Conservation (phyloP, 192 early-diverging fungal genomes). For the Entomortierella lignicola region DNA sequence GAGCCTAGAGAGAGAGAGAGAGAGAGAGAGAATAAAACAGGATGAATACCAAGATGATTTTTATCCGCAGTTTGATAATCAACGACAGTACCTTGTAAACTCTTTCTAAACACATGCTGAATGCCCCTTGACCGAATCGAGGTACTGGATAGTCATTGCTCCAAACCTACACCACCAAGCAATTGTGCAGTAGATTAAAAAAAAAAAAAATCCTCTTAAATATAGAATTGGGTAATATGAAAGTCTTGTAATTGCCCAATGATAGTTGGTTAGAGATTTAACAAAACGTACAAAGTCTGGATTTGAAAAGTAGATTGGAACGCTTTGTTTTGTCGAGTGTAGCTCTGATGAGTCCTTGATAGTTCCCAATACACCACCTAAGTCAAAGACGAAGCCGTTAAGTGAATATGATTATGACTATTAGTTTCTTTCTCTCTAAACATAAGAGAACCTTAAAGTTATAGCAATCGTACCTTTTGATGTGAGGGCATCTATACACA, state of each 20-base stretch:
- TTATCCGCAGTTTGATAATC: background rate
- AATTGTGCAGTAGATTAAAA: no score
- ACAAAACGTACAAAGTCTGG: conserved; percentile 58
- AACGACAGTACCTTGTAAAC: conserved; percentile 64
- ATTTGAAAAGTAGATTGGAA: conserved; percentile 87
- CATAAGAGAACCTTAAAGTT: background rate
- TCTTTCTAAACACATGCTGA: conserved; percentile 74
- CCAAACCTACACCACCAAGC: conserved; percentile 71
- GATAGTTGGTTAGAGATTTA: background rate
- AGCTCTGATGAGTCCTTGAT: conserved; percentile 37
- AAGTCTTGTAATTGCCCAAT: no score
- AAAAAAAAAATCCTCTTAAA: no score
- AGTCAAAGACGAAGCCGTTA: background rate
- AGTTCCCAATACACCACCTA: conserved; percentile 69
- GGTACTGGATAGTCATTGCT: conserved; percentile 84
- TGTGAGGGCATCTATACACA: conserved; percentile 74
- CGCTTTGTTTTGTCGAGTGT: conserved; percentile 55
- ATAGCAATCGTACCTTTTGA: conserved; percentile 19
- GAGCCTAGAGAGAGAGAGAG: conserved; percentile 21
- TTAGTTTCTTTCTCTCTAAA: no score
- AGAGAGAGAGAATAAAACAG: background rate
- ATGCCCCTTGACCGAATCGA: conserved; percentile 87
- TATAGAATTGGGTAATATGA: no score
- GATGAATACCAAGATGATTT: background rate
- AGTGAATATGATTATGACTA: background rate